Percentiles rank a stretch among this genome's conserved stretches.
Evolutionary conservation across 495 filamentous ascomycete species (phyloP).

Genomic region (Lasiosphaeria hispida): DNA sequence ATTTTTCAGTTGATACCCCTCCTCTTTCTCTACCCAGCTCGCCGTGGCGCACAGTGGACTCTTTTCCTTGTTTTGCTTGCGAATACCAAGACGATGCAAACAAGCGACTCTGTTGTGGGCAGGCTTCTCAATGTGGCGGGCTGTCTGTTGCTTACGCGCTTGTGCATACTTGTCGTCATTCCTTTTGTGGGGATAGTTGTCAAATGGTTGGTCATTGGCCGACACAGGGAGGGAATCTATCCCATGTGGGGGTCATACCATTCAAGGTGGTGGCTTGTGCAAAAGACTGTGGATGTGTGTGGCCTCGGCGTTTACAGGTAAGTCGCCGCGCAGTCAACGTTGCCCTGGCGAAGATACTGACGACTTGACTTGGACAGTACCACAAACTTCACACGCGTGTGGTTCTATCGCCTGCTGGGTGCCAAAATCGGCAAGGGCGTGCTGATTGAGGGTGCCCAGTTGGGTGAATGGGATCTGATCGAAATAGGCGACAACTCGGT

Average conservation of each 20-base stretch:
- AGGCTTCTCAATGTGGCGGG: conserved; percentile 37
- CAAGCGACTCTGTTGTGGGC: conserved; percentile 26
- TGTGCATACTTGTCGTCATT: conserved; percentile 23
- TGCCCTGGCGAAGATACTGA: background rate
- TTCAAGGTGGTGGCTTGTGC: conserved; percentile 48
- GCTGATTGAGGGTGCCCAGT: conserved; percentile 26
- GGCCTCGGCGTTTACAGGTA: conserved; percentile 39
- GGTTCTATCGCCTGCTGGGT: conserved; percentile 44
- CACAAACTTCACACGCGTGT: conserved; percentile 31
- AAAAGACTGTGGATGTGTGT: conserved; percentile 41
- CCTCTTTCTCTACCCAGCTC: conserved; percentile 36
- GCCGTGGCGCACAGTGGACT: conserved; percentile 40
- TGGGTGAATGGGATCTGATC: conserved; percentile 48
- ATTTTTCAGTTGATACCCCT: conserved; percentile 40
- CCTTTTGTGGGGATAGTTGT: conserved; percentile 38
- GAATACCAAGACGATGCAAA: conserved; percentile 22
- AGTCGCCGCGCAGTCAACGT: background rate
- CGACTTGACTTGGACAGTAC: background rate
- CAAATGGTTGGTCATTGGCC: conserved; percentile 48
- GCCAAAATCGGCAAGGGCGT: conserved; percentile 44
- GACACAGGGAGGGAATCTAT: conserved; percentile 41
- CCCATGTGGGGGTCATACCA: conserved; percentile 52
- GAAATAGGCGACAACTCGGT: conserved; percentile 41
- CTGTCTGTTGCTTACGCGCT: conserved; percentile 31
- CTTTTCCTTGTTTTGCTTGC: conserved; percentile 36